Evolutionary conservation across 352 stramenopile genomes (phyloP).

Genomic region (Pythium insidiosum): DNA sequence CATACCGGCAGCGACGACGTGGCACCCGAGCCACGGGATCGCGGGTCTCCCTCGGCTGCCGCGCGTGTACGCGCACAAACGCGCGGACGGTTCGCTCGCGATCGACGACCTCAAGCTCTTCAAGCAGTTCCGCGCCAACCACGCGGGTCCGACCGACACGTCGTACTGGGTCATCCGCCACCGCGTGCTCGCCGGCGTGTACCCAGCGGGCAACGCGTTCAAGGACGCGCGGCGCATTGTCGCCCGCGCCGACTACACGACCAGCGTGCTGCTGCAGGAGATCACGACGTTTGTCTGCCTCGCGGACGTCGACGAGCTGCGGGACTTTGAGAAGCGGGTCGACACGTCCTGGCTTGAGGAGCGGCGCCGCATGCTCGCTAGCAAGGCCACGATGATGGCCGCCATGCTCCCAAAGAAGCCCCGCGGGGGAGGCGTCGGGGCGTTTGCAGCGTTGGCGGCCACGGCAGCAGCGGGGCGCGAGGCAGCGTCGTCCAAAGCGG

Average conservation of each 20-base stretch:
- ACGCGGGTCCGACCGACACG: slow-evolving; percentile 50
- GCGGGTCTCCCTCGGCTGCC: slow-evolving; percentile 45
- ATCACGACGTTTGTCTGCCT: slow-evolving; percentile 68
- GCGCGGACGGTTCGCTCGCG: slow-evolving; percentile 27
- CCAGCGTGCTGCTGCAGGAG: slow-evolving; percentile 51
- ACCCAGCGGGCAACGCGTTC: slow-evolving; percentile 40
- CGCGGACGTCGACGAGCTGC: slow-evolving; percentile 28
- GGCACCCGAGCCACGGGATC: slow-evolving; percentile 69
- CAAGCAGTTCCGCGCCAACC: slow-evolving; percentile 57
- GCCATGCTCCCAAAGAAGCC: too few relatives aligned
- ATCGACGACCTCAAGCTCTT: slow-evolving; percentile 52
- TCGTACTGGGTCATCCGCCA: slow-evolving; percentile 67
- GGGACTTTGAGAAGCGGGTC: slow-evolving; percentile 6
- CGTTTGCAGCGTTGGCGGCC: not conserved
- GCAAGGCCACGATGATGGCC: too few relatives aligned
- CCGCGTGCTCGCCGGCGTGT: slow-evolving; percentile 44
- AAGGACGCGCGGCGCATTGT: slow-evolving; percentile 33
- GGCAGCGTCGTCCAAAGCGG: not conserved
- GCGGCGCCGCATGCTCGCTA: too few relatives aligned
- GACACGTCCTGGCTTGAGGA: slow-evolving; percentile 7
- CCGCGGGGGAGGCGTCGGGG: too few relatives aligned
- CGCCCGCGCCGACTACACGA: slow-evolving; percentile 39
- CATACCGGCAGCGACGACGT: slow-evolving; percentile 16
- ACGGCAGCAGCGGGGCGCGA: not conserved
- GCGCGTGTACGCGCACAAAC: slow-evolving; percentile 19